Conservation (phyloP, 208 protist species). For the Phytomonas francai region DNA sequence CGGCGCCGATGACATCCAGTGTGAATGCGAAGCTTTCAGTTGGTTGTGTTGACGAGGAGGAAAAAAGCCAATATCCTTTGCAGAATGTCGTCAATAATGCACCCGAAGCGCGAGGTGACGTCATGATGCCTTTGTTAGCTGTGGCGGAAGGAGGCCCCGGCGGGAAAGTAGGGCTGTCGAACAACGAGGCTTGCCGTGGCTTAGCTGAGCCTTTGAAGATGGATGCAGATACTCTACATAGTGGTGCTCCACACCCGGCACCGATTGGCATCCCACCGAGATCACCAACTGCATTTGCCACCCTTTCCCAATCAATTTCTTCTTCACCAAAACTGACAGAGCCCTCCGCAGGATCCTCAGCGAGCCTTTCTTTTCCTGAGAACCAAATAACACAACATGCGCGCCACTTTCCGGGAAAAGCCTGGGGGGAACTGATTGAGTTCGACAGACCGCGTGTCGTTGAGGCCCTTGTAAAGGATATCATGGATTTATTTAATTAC, state of each 20-base stretch:
- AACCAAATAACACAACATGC: conserved; percentile 19
- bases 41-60: neutral
- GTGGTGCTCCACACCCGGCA: neutral
- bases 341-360: neutral
- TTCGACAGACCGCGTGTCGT: conserved; percentile 10
- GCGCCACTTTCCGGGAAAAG: conserved; percentile 26
- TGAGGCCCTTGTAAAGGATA: conserved; percentile 20
- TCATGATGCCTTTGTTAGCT: neutral
- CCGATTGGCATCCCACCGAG: neutral
- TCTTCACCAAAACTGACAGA: neutral
- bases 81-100: neutral
- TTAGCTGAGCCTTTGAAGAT: neutral
- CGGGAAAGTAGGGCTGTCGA: neutral
- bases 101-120: neutral
- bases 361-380: neutral
- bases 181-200: neutral
- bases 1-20: neutral
- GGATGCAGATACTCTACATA: neutral
- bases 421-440: conserved; percentile 22
- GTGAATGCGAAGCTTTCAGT: neutral
- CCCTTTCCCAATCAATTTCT: neutral
- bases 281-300: neutral
- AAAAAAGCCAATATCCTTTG: neutral
- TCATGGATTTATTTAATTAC: conserved; percentile 37
- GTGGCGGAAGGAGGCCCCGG: neutral